Base-by-base conservation (phyloP, 2,329 filamentous ascomycete genomes). In the Arthrobotrys megalospora region DNA sequence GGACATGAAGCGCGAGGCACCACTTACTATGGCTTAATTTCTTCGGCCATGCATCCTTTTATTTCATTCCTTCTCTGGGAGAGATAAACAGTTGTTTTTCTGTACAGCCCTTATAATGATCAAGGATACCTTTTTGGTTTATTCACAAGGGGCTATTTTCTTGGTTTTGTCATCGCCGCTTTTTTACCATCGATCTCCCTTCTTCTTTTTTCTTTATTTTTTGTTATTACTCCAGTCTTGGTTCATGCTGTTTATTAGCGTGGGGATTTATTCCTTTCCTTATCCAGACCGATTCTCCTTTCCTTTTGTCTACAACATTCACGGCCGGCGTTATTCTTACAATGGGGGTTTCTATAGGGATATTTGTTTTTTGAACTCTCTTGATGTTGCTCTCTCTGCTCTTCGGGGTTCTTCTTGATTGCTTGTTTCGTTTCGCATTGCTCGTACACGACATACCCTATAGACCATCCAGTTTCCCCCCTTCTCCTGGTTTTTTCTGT, bases 1-100 rank as follows among this genome's bases (percentile, higher is more conserved):
- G 52, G 75, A 78, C 24, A 78, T 78, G 75, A 78, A 78, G 67
- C 67, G 67, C 19, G 75, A 78, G 21, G 75, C 75, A 16, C 75
- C 75, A 4, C 47, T 78, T 8, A 72, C 75, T 3, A 78, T 78
- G 60, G 75, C 75, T 65, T 68, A 32, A 55, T 50, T 55, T 32
- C 0, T 45, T 8, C 19, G 1, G 38, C 12, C 38, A n/a, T 43
- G 28, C 16, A 24, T 58, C 19, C 34, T 50, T 50, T 58, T 28
- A 38, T 60, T 55, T 60, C 34, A n/a, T 14, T 43, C 14, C 14
- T 8, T 43, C 10, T 64, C 14, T 48, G 19, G 43, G 47, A 12
- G 41, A 28, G 43, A 65, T 24, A 2, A 58, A 60, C 2, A 24
- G 48, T n/a, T 58, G 32, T 19, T 52, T 34, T 38, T 53, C 32